Evolutionary conservation across 768 basidiomycete genomes (phyloP).

Genomic region (Leccinum sublutescens): DNA sequence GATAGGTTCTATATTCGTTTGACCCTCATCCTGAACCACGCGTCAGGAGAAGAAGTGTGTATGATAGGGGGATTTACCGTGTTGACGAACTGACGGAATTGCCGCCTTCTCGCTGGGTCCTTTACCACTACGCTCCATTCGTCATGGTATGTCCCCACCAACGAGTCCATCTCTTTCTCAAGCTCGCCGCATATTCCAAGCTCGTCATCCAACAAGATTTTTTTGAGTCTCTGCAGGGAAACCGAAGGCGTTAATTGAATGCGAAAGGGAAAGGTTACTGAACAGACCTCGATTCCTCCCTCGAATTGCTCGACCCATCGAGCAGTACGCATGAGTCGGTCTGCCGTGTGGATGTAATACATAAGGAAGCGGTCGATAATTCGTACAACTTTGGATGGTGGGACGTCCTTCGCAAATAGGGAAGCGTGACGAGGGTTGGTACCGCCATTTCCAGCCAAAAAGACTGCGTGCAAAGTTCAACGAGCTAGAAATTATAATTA

Average conservation of each 20-base stretch:
- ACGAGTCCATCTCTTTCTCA: constrained; percentile 61
- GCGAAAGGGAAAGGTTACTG: neutral
- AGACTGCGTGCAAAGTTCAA: constrained; percentile 22
- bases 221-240: constrained; percentile 52
- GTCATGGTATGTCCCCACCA: constrained; percentile 63
- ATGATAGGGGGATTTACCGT: constrained; percentile 35
- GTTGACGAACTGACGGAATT: constrained; percentile 67
- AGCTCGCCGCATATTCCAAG: constrained; percentile 71
- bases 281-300: constrained; percentile 59
- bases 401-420: constrained; percentile 65
- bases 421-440: constrained; percentile 59
- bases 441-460: constrained; percentile 72
- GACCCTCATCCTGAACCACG: neutral
- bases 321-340: constrained; percentile 68
- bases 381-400: constrained; percentile 56
- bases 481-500: neutral
- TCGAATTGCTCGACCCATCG: constrained; percentile 73
- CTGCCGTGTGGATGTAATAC: constrained; percentile 72
- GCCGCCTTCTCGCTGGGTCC: constrained; percentile 46
- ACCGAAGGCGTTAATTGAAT: neutral
- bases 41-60: neutral
- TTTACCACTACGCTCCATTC: constrained; percentile 69
- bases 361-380: constrained; percentile 66
- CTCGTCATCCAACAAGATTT: constrained; percentile 65
- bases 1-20: constrained; percentile 39